phyloP scores from a whole-genome alignment of 495 filamentous ascomycete species.

The Cetradonia linearis region DNA sequence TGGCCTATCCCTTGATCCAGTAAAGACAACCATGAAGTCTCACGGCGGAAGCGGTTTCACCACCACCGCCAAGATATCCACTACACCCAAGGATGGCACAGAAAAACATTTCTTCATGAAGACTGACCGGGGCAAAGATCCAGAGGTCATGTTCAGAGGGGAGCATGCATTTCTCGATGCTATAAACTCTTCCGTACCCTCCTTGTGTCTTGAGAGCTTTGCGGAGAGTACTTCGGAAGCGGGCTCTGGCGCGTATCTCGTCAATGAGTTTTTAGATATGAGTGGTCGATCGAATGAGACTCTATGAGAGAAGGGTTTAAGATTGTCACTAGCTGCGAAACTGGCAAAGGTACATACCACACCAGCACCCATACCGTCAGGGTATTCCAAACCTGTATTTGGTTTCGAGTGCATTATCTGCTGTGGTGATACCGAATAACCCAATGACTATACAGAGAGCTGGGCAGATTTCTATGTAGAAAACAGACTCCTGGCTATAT shows the following conservation, averaged over 20 bases:
- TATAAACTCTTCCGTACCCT: slow-evolving; percentile 58
- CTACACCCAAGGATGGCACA: slow-evolving; percentile 29
- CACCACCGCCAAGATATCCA: slow-evolving; percentile 58
- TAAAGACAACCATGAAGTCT: slow-evolving; percentile 43
- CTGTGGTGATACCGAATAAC: slow-evolving; percentile 74
- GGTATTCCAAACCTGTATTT: slow-evolving; percentile 50
- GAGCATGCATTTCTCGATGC: slow-evolving; percentile 79
- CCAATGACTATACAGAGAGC: slow-evolving; percentile 53
- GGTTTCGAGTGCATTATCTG: slow-evolving; percentile 78
- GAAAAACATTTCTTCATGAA: slow-evolving; percentile 70
- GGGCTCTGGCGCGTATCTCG: slow-evolving; percentile 54
- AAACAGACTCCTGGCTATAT: slow-evolving; percentile 56
- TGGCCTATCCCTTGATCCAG: slow-evolving; percentile 56
- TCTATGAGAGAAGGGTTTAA: slow-evolving; percentile 24
- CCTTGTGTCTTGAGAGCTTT: slow-evolving; percentile 61
- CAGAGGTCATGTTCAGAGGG: slow-evolving; percentile 69
- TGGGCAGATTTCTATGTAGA: slow-evolving; percentile 83
- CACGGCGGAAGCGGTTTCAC: slow-evolving; percentile 67
- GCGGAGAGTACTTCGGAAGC: slow-evolving; percentile 54
- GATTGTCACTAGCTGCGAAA: slow-evolving; percentile 56
- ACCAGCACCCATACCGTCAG: slow-evolving; percentile 53
- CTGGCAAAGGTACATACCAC: slow-evolving; percentile 73
- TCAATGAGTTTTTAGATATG: slow-evolving; percentile 72
- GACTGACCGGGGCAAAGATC: slow-evolving; percentile 52
- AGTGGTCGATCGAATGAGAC: slow-evolving; percentile 25